Evolutionary conservation across 2,329 filamentous ascomycete genomes (phyloP).

Genomic region (Tolypocladium amazonense): DNA sequence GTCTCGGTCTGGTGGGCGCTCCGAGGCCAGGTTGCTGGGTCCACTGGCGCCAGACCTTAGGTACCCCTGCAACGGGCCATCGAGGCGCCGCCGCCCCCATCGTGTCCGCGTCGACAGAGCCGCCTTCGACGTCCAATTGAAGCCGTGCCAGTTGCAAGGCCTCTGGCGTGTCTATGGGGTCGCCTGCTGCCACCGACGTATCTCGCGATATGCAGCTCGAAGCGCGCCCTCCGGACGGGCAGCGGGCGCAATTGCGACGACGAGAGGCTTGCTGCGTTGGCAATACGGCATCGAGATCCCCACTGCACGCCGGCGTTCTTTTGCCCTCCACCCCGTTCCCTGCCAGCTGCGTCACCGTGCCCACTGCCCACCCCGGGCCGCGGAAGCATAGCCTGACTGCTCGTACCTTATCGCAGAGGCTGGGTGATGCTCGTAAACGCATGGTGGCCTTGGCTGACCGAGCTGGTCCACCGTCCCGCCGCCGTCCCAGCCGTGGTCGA

Average conservation of each 20-base stretch:
- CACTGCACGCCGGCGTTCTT: neutral
- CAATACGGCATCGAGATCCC: neutral
- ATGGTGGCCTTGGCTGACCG: neutral
- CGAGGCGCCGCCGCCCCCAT: neutral
- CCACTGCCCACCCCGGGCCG: neutral
- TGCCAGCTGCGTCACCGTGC: neutral
- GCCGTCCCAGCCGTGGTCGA: neutral
- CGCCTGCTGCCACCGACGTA: neutral
- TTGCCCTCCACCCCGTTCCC: neutral
- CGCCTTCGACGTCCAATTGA: neutral
- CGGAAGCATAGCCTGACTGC: neutral
- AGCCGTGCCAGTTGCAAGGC: neutral
- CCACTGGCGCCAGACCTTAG: neutral
- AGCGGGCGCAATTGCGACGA: neutral
- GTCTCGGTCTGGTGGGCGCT: neutral
- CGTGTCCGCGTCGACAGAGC: neutral
- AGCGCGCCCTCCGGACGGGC: neutral
- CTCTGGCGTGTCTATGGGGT: neutral
- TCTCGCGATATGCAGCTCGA: neutral
- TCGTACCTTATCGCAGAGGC: neutral
- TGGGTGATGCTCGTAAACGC: neutral
- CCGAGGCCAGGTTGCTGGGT: neutral
- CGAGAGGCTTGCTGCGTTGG: neutral
- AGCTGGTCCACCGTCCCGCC: neutral
- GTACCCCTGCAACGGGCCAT: neutral